Evolutionary conservation across 2,329 filamentous ascomycete species (phyloP), one percentile per base, ranked within the genome.

Genomic region (Phoma herbarum): DNA sequence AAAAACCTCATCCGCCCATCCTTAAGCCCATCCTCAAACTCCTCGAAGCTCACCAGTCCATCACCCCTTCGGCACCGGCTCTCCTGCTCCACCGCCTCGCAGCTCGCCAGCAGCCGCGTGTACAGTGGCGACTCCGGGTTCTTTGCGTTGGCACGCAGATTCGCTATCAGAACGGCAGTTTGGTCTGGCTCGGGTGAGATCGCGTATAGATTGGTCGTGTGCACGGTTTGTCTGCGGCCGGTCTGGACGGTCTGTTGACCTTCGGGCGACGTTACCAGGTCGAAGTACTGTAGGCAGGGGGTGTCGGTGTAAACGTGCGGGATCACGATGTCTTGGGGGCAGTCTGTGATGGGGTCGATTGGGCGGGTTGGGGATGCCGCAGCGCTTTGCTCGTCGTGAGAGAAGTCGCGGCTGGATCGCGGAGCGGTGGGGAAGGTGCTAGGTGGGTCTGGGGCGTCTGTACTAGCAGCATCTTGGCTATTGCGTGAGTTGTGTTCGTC

Each of bases 11-110:
- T 80, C 71, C 87, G 86, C 26, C 81, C 79, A 23, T 86, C 61
- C 44, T 88, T 84, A 80, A 95, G 92, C 48, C 89, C 88, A 37
- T 81, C 80, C 69, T 91, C 88, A 77, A 98, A 96, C 76, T 98
- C 95, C 1, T 85, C 83, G 64, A 89, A 93, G 71, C 79, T 90
- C 46, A 98, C 80, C 70, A 88, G 86, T 1, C 92, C 94, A 6
- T 88, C 90, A 0, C 93, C 93, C n/a, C 90, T 92, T 25, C 92
- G 84, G 57, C 84, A 80, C 55, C 82, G 83, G 2, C 91, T 89
- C 72, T 93, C 88, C 35, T 83, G 79, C 70, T 95, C 91, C 0
- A 89, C 85, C 16, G 83, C 73, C 65, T 90, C 87, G 8, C 93
- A 80, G 26, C 80, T 79, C 18, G 78, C 77, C 4, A 87, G 76